Evolutionary conservation across 495 filamentous ascomycete genomes (phyloP).

Genomic region (Neurospora africana): DNA sequence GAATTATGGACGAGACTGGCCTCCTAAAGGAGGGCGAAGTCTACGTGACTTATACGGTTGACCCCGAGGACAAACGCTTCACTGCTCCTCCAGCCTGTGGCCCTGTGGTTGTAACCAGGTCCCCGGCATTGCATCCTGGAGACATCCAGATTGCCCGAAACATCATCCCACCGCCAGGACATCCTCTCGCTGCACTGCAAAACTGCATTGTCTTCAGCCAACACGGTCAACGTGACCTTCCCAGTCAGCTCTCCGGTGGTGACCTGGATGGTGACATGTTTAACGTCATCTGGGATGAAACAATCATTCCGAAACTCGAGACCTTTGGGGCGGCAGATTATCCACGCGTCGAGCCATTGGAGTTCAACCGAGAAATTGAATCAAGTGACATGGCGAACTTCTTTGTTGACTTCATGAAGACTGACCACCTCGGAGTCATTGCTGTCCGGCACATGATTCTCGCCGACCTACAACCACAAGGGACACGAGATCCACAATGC

Average conservation of each 20-base stretch:
- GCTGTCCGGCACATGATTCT: conserved; percentile 55
- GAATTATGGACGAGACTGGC: conserved; percentile 75
- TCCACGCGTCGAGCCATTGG: conserved; percentile 38
- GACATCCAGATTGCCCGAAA: conserved; percentile 58
- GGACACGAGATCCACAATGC: conserved; percentile 49
- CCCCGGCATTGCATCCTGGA: conserved; percentile 68
- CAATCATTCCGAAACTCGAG: conserved; percentile 24
- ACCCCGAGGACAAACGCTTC: no score
- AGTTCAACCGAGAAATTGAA: conserved; percentile 46
- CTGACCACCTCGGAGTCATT: conserved; percentile 62
- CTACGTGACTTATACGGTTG: conserved; percentile 28
- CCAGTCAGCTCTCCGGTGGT: conserved; percentile 65
- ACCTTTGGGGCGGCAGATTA: conserved; percentile 56
- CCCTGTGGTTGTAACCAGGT: conserved; percentile 50
- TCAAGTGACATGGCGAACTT: conserved; percentile 60
- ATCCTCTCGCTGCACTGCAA: conserved; percentile 45
- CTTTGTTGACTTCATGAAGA: conserved; percentile 71
- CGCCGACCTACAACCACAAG: conserved; percentile 43
- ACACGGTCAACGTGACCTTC: conserved; percentile 58
- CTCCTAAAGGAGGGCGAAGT: conserved; percentile 46
- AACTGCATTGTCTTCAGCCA: conserved; percentile 75
- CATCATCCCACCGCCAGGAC: conserved; percentile 41
- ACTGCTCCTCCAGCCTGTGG: background rate
- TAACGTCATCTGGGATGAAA: conserved; percentile 58
- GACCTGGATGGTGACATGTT: conserved; percentile 78